phyloP scores from a whole-genome alignment of 495 filamentous ascomycete genomes.

The Pseudoneurospora amorphoporcata region DNA sequence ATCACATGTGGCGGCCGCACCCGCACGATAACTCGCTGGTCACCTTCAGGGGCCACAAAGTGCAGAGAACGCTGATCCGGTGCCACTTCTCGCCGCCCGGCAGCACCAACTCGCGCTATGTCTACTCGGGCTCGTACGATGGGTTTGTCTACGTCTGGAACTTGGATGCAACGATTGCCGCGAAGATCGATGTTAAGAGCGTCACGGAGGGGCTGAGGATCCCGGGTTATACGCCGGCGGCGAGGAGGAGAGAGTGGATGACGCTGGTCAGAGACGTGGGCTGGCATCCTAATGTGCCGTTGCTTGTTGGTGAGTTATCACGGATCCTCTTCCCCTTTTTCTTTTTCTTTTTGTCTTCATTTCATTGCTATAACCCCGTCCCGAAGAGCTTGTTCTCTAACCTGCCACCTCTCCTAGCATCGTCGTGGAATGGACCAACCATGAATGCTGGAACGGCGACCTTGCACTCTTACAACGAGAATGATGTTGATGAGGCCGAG shows the following conservation, averaged over 20 bases:
- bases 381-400: background rate
- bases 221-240: background rate
- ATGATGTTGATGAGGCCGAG: constrained; percentile 53
- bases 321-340: background rate
- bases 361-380: background rate
- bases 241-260: constrained; percentile 40
- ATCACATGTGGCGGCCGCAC: constrained; percentile 59
- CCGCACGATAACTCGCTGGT: constrained; percentile 86
- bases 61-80: constrained; percentile 80
- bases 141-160: constrained; percentile 90
- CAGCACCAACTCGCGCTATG: constrained; percentile 83
- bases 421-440: constrained; percentile 68
- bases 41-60: constrained; percentile 81
- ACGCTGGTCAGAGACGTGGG: constrained; percentile 87
- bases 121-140: constrained; percentile 83
- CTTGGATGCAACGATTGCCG: constrained; percentile 79
- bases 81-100: constrained; percentile 91
- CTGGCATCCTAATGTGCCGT: constrained; percentile 87
- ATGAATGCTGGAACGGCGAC: constrained; percentile 62
- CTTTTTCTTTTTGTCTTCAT: too few species aligned
- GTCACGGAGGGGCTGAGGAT: constrained; percentile 38
- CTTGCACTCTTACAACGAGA: constrained; percentile 65
- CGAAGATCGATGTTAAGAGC: constrained; percentile 62
- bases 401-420: constrained; percentile 39
- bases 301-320: constrained; percentile 63